Conservation (phyloP, 2,329 filamentous ascomycete genomes). For the Didymella exigua region DNA sequence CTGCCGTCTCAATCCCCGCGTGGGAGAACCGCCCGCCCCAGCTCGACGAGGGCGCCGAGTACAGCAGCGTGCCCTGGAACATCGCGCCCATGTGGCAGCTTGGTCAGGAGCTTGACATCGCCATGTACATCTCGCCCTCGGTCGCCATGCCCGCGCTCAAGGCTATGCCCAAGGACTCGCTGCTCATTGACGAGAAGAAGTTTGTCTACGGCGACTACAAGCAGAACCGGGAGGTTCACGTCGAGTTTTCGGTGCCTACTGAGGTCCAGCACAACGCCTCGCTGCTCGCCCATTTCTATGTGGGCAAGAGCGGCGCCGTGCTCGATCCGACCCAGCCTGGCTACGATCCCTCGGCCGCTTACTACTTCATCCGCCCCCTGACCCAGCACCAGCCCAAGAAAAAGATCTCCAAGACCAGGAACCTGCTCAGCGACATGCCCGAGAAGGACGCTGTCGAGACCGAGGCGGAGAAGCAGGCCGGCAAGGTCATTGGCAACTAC, state of each 20-base stretch:
- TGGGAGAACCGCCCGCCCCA: conserved; percentile 45
- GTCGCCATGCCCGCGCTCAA: conserved; percentile 71
- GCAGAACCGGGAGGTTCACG: conserved; percentile 78
- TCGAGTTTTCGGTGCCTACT: conserved; percentile 75
- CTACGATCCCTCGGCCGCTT: conserved; percentile 78
- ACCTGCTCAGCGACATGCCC: conserved; percentile 67
- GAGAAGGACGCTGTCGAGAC: conserved; percentile 57
- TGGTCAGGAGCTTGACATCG: conserved; percentile 79
- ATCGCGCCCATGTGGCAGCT: conserved; percentile 88
- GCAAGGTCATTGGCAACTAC: conserved; percentile 79
- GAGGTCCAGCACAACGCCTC: conserved; percentile 90
- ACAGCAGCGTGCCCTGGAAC: conserved; percentile 69
- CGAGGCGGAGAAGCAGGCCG: conserved; percentile 58
- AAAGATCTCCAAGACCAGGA: conserved; percentile 85
- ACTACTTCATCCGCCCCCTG: conserved; percentile 82
- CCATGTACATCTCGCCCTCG: conserved; percentile 81
- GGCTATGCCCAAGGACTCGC: conserved; percentile 66
- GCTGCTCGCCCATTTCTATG: conserved; percentile 91
- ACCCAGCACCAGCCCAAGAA: conserved; percentile 92
- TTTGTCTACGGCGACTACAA: conserved; percentile 81
- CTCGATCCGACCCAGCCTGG: conserved; percentile 75
- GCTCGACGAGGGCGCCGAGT: conserved; percentile 61
- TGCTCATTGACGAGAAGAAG: conserved; percentile 79
- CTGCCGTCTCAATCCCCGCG: conserved; percentile 44
- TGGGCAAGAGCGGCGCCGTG: conserved; percentile 75